These are phyloP conservation scores for Neophaeococcomyces aloes DNA, from an alignment of 2,329 filamentous ascomycete species.

Conservation along the genomic window DNA sequence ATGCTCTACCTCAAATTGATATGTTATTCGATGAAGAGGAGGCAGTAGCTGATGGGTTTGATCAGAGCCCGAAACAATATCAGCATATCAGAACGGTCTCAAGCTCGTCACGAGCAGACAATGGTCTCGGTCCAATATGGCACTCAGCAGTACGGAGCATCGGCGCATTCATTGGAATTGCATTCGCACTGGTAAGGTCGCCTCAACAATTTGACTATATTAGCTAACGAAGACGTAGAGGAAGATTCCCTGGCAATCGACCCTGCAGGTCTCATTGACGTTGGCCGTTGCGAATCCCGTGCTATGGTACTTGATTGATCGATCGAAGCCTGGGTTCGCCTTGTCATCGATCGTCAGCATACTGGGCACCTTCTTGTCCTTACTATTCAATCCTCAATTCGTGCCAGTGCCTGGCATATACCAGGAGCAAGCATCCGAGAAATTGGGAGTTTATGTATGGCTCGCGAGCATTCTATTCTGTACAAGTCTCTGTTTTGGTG, in stretches of 20 bases:
- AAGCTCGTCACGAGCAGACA: slow-evolving; percentile 22
- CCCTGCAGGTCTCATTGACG: slow-evolving; percentile 82
- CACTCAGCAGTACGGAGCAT: slow-evolving; percentile 59
- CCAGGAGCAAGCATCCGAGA: slow-evolving; percentile 30
- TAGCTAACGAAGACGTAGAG: slow-evolving; percentile 44
- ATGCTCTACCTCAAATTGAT: slow-evolving; percentile 75
- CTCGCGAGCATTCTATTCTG: slow-evolving; percentile 89
- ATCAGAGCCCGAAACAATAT: slow-evolving; percentile 13
- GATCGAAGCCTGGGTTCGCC: slow-evolving; percentile 72
- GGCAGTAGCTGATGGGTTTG: slow-evolving; percentile 1
- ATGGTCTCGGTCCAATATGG: slow-evolving; percentile 56
- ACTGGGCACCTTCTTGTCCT: slow-evolving; percentile 60
- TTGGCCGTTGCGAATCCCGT: slow-evolving; percentile 86
- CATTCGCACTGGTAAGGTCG: slow-evolving; percentile 67
- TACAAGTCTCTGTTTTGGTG: slow-evolving; percentile 90
- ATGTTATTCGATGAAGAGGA: slow-evolving; percentile 45
- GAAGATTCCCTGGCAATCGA: slow-evolving; percentile 84
- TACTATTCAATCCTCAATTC: slow-evolving; percentile 66
- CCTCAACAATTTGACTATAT: not conserved
- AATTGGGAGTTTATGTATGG: slow-evolving; percentile 65
- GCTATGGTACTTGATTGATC: slow-evolving; percentile 92
- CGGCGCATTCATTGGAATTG: slow-evolving; percentile 62
- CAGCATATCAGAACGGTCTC: slow-evolving; percentile 25
- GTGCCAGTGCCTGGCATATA: slow-evolving; percentile 54
- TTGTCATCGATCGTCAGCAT: slow-evolving; percentile 65